Conservation (phyloP, 306 rosid species). For the Trichosanthes truncata region DNA sequence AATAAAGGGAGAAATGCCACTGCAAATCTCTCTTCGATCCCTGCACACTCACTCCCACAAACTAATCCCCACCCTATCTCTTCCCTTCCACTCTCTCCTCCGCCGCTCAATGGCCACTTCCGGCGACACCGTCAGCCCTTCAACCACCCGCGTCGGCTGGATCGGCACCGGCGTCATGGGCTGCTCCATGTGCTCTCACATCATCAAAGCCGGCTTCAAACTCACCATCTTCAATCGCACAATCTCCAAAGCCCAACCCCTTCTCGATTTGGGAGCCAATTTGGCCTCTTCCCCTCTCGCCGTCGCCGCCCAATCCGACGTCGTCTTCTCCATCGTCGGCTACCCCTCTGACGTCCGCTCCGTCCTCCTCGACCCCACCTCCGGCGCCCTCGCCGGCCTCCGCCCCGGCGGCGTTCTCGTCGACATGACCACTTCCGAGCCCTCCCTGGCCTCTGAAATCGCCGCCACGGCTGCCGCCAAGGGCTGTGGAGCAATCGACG, state of each 20-base stretch:
- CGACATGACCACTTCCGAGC: slow-evolving; percentile 95
- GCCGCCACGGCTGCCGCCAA: slow-evolving; percentile 37
- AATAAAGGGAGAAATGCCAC: neutral
- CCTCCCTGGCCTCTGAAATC: slow-evolving; percentile 77
- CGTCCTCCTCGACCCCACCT: slow-evolving; percentile 51
- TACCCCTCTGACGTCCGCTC: slow-evolving; percentile 91
- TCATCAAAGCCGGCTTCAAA: slow-evolving; percentile 70
- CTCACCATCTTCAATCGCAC: slow-evolving; percentile 96
- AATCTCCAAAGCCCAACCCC: slow-evolving; percentile 70
- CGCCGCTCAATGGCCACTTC: slow-evolving; percentile 44
- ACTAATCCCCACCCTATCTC: neutral
- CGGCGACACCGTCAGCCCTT: slow-evolving; percentile 39
- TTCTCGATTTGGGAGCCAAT: slow-evolving; percentile 61
- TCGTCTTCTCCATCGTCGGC: slow-evolving; percentile 86
- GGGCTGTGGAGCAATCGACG: slow-evolving; percentile 55
- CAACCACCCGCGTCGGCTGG: slow-evolving; percentile 81
- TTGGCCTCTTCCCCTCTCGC: slow-evolving; percentile 48
- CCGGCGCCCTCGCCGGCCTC: slow-evolving; percentile 79
- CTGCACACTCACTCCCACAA: slow-evolving; percentile 9
- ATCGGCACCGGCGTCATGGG: slow-evolving; percentile 98
- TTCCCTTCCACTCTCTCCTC: neutral
- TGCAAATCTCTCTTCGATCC: slow-evolving; percentile 12
- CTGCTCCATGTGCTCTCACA: slow-evolving; percentile 71
- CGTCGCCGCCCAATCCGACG: slow-evolving; percentile 67
- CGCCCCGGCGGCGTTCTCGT: slow-evolving; percentile 69